Base-by-base conservation (phyloP, 78 protist genomes). In the Paulinella micropora region DNA sequence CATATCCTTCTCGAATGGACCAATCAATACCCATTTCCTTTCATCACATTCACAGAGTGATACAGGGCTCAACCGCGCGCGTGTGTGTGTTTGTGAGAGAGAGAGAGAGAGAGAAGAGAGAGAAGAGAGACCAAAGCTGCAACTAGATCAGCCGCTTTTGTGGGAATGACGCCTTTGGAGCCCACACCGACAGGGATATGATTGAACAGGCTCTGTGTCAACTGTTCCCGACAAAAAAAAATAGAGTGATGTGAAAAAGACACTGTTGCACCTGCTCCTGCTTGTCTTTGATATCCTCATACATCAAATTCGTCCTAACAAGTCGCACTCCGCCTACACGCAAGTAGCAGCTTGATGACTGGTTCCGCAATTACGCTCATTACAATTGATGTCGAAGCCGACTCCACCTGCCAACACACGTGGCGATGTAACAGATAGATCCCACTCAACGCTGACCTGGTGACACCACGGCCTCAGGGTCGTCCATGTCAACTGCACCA, bases 251-350 rank as follows among this genome's bases (percentile, higher is more conserved):
- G 39, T 96, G 92, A 34, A 95, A 96, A 0, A 96, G 88, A 1
- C 95, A 0, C 87, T 35, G 87, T 41, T 51, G 69, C 6, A 95
- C 91, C 39, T 83, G 37, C n/a, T 95, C 97, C 26, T 94, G 87
- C 29, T 90, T 82, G 1, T 91, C 87, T n/a, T 32, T 39, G 2
- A 96, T 90, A 37, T 96, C 99, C n/a, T 79, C 38, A 39, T 89
- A 93, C 23, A 28, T 51, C 1, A 97, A 91, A 81, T 96, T 95
- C 0, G 99, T 97, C n/a, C 98, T 91, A 0, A 97, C 9, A 0
- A 97, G 86, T 34, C 99, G 95, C 31, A 97, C 98, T 77, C 99
- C 99, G n/a, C n/a, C n/a, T n/a, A n/a, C n/a, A n/a, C n/a, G n/a
- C n/a, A n/a, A n/a, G n/a, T n/a, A n/a, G n/a, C n/a, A n/a, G n/a